Conservation (phyloP, 306 rosid genomes). For the Ammopiptanthus mongolicus region DNA sequence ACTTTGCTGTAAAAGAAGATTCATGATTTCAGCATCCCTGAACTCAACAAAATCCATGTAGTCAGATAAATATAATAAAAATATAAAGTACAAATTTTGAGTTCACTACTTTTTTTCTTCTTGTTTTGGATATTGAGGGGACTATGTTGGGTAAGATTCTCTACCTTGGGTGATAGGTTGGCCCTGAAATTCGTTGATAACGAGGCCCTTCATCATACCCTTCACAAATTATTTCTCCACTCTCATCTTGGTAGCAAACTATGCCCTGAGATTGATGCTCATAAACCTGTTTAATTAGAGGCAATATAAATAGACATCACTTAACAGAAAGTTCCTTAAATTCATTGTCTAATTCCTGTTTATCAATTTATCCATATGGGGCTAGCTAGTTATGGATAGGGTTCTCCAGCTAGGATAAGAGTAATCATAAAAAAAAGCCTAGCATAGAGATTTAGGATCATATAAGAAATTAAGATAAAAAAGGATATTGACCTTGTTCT, state of each 20-base stretch:
- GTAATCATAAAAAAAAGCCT: background rate
- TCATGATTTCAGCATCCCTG: constrained; percentile 62
- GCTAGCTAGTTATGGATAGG: background rate
- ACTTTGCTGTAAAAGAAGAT: constrained; percentile 49
- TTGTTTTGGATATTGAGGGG: background rate
- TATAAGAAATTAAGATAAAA: background rate
- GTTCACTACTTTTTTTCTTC: background rate
- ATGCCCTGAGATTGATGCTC: constrained; percentile 78
- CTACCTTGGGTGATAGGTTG: constrained; percentile 45
- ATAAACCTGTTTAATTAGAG: constrained; percentile 49
- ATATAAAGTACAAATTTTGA: background rate
- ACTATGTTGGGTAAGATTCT: background rate
- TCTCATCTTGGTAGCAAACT: constrained; percentile 74
- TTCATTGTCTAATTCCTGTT: background rate
- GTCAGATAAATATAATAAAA: background rate
- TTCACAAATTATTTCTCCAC: constrained; percentile 84
- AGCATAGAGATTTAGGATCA: background rate
- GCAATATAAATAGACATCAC: constrained; percentile 1
- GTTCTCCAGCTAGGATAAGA: background rate
- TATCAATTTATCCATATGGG: background rate
- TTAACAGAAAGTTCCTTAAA: background rate
- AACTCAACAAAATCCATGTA: background rate
- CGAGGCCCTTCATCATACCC: constrained; percentile 92
- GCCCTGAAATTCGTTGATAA: constrained; percentile 44
- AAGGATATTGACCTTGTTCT: constrained; percentile 54